Evolutionary conservation across 768 basidiomycete species (phyloP).

Genomic region (Dendrothele bispora): DNA sequence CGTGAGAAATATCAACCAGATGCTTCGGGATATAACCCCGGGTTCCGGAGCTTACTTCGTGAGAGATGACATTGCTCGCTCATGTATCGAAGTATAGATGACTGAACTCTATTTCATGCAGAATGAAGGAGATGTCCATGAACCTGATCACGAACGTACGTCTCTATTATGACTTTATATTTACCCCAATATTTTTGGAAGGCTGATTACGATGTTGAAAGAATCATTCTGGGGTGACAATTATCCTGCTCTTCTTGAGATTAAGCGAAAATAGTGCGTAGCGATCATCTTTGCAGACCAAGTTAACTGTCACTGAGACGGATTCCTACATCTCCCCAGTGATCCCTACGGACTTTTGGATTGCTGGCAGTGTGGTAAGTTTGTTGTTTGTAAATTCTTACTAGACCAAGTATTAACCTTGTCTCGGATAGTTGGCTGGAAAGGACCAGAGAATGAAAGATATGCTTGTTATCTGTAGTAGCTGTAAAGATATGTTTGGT

Average conservation of each 20-base stretch:
- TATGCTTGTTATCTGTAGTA: constrained; percentile 11
- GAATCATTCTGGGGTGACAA: constrained; percentile 46
- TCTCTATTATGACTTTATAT: background rate
- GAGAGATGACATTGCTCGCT: background rate
- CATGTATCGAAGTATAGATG: background rate
- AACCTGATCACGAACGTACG: constrained; percentile 18
- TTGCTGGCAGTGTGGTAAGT: constrained; percentile 51
- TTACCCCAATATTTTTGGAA: background rate
- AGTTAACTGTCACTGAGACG: background rate
- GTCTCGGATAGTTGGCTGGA: constrained; percentile 5
- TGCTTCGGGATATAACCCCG: constrained; percentile 15
- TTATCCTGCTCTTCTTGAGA: constrained; percentile 35
- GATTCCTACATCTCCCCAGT: constrained; percentile 25
- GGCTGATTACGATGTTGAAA: constrained; percentile 8
- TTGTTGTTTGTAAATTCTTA: background rate
- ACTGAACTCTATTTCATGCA: background rate
- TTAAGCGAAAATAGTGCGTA: constrained; percentile 51
- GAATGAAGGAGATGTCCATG: constrained; percentile 21
- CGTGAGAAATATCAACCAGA: constrained; percentile 10
- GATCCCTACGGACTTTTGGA: constrained; percentile 48
- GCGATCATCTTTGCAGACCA: background rate
- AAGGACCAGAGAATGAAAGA: constrained; percentile 1
- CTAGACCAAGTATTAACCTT: background rate
- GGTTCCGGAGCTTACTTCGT: constrained; percentile 21
- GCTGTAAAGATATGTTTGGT: too few species aligned